phyloP scores from a whole-genome alignment of 306 rosid genomes.

The Erythrophleum fordii region DNA sequence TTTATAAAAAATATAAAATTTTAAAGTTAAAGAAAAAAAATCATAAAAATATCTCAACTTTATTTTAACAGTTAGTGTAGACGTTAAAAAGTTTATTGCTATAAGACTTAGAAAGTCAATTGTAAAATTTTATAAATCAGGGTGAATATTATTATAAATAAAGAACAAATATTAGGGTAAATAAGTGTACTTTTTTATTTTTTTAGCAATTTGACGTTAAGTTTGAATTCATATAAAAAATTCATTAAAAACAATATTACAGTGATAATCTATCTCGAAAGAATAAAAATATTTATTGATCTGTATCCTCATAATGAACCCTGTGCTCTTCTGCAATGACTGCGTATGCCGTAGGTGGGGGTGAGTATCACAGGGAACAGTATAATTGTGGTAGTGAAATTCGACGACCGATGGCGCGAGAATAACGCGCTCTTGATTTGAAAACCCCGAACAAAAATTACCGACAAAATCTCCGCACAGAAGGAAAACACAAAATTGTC shows the following conservation, averaged over 20 bases:
- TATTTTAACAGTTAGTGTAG: too few relatives aligned
- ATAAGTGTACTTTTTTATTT: too few relatives aligned
- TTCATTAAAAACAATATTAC: neutral
- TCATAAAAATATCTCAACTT: too few relatives aligned
- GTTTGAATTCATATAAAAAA: too few relatives aligned
- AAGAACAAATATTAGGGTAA: too few relatives aligned
- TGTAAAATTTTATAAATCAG: too few relatives aligned
- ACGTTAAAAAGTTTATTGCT: too few relatives aligned
- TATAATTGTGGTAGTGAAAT: conserved; percentile 12
- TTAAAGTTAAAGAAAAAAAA: too few relatives aligned
- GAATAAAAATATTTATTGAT: neutral
- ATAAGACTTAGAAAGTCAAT: too few relatives aligned
- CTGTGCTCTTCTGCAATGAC: neutral
- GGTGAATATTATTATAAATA: too few relatives aligned
- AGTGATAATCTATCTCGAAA: neutral
- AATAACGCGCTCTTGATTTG: conserved; percentile 55
- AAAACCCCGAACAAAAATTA: conserved; percentile 19
- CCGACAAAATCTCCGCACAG: conserved; percentile 13
- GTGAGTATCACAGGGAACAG: conserved; percentile 5
- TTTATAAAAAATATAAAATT: too few relatives aligned
- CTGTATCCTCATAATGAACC: neutral
- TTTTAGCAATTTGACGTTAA: too few relatives aligned
- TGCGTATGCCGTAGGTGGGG: neutral
- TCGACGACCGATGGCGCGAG: conserved; percentile 55
- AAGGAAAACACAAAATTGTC: conserved; percentile 19